Evolutionary conservation across 116 monocot genomes (phyloP), one percentile per base, ranked within the genome.

Genomic region (Zostera marina): DNA sequence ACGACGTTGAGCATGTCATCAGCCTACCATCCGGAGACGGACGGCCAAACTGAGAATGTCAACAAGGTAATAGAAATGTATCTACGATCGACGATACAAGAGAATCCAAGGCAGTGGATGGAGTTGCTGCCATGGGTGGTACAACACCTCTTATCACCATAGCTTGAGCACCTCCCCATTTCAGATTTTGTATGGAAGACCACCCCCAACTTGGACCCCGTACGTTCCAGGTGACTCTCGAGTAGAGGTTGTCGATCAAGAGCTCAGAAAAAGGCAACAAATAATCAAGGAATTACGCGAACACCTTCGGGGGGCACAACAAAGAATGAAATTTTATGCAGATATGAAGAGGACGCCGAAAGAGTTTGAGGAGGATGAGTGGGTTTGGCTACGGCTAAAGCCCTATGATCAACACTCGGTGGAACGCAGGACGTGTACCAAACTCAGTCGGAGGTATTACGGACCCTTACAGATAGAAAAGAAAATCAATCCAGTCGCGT

Each of bases 91-190:
- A 42, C 42, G 10, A 10, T 9, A 7, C 17, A 4, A 0, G 26
- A 55, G 8, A 25, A 38, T 0, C 55, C 23, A 0, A 2, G 32
- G 0, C 12, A 9, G 0, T 55, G 55, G 32, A 2, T 55, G 7
- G 14, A 55, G 16, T 14, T 26, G 2, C n/a, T 54, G 25, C 7
- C 4, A 4, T 55, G 32, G 55, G 55, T 25, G 55, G 23, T 55
- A 55, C 0, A 55, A 55, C 8, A 25, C 55, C 13, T 12, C 55
- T 1, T 14, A 7, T 15, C 24, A 55, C 32, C 13, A 11, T 12
- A 22, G 22, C 0, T 2, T 12, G 9, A 0, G 0, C n/a, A 1
- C 19, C 6, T 11, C 1, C 5, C 48, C 48, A 16, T 48, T 0
- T 1, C 8, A 48, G 7, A 16, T 16, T 0, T 0, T 48, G 12